Conservation (phyloP, 2,329 filamentous ascomycete species). For the Phaeophleospora eucalypticola region DNA sequence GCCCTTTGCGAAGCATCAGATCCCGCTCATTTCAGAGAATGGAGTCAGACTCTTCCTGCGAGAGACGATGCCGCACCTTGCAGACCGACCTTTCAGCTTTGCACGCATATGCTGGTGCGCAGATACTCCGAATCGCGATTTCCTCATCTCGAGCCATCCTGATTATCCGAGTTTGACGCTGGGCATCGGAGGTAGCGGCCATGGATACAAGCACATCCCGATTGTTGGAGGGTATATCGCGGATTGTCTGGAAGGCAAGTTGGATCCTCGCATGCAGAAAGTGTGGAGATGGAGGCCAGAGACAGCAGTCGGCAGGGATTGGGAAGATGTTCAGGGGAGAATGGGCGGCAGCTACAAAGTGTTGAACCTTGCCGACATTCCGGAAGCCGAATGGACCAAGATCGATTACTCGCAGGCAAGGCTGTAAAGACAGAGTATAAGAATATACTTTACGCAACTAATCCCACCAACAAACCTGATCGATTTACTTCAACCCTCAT, state of each 20-base stretch:
- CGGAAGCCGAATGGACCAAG: slow-evolving; percentile 39
- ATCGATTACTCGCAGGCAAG: too few relatives aligned
- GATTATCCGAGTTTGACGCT: slow-evolving; percentile 40
- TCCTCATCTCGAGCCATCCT: slow-evolving; percentile 51
- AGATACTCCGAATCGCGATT: slow-evolving; percentile 52
- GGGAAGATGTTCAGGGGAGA: slow-evolving; percentile 47
- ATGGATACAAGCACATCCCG: slow-evolving; percentile 53
- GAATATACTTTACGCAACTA: too few relatives aligned
- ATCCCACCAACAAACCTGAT: too few relatives aligned
- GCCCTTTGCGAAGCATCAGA: slow-evolving; percentile 44
- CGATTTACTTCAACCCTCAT: too few relatives aligned
- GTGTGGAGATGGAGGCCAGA: slow-evolving; percentile 52
- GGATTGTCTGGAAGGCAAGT: slow-evolving; percentile 45
- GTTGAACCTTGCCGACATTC: slow-evolving; percentile 46
- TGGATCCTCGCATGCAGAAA: slow-evolving; percentile 42
- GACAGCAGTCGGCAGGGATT: slow-evolving; percentile 44
- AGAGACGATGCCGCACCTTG: slow-evolving; percentile 53
- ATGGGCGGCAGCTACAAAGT: slow-evolving; percentile 47
- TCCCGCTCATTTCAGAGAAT: slow-evolving; percentile 46
- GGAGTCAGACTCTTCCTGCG: slow-evolving; percentile 47
- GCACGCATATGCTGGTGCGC: slow-evolving; percentile 56
- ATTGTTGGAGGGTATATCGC: slow-evolving; percentile 49
- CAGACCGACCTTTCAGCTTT: slow-evolving; percentile 46
- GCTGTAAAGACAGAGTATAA: too few relatives aligned
- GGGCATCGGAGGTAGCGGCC: slow-evolving; percentile 50